Evolutionary conservation across 306 rosid species (phyloP), one percentile per base, ranked within the genome.

Genomic region (Dalbergia cultrata): DNA sequence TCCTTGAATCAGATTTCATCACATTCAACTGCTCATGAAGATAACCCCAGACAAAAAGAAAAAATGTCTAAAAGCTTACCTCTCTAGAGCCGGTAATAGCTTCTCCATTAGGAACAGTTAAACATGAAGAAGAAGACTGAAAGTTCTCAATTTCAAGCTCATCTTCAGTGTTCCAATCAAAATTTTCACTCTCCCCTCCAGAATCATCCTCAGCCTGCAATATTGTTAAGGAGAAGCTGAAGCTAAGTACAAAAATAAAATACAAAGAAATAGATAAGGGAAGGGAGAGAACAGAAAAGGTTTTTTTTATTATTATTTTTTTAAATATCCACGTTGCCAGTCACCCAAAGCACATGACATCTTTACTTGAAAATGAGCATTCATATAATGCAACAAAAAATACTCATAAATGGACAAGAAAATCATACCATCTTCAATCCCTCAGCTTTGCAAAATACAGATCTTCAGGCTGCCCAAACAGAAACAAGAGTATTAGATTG

Each of bases 111-210:
- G 90, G 87, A 76, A 80, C 82, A 39, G 86, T 57, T 84, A 88
- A 83, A 85, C 78, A 54, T 67, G 85, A 77, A 72, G 84, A 82
- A 7, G 97, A 79, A 35, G 92, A 79, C 12, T 90, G 78, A 34
- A 87, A 83, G 77, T 88, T 84, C 33, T 87, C 91, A 86, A 91
- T 91, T 83, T 95, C 98, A 34, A 79, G 86, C 82, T 95, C 99
- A 43, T 95, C 99, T 9, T 95, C 99, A 9, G 92, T 85, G 81
- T 89, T 92, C 99, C 97, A 95, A 80, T 95, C 97, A 74, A 83
- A 63, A 35, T 86, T 79, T 44, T 87, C 94, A 81, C 82, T 67
- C 57, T 83, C 90, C 62, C 69, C 74, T 59, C 86, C 97, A 85
- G 92, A 92, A 80, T 85, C 65, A 73, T 81, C 88, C 41, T 83